These are phyloP conservation scores for Globisporangium camurandrum DNA, from an alignment of 352 stramenopile species.

Conservation along the genomic window DNA sequence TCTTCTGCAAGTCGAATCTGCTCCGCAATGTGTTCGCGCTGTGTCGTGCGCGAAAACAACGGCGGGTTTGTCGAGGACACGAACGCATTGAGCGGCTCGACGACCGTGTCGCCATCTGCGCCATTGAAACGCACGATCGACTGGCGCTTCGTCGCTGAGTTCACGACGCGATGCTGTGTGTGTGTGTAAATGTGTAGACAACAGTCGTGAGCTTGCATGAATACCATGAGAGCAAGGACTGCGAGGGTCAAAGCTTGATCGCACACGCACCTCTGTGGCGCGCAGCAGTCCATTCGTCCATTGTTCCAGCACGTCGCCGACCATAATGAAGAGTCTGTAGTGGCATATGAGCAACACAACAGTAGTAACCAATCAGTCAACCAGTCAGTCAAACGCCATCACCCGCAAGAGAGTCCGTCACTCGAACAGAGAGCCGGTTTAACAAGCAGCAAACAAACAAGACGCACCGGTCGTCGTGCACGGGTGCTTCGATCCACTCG, in stretches of 20 bases:
- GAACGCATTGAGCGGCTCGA: constrained; percentile 56
- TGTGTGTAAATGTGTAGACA: not conserved
- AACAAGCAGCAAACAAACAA: not conserved
- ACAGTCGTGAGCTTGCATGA: too few species aligned
- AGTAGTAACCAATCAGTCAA: too few species aligned
- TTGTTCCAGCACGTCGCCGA: constrained; percentile 75
- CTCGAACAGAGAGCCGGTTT: not conserved
- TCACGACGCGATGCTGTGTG: constrained; percentile 65
- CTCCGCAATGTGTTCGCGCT: constrained; percentile 50
- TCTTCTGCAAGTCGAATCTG: constrained; percentile 46
- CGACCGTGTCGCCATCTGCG: constrained; percentile 57
- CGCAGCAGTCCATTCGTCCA: constrained; percentile 73
- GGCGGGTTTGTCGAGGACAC: constrained; percentile 35
- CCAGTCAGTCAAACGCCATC: too few species aligned
- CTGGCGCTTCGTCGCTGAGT: constrained; percentile 64
- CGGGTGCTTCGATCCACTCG: constrained; percentile 62
- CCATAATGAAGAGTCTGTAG: constrained; percentile 68
- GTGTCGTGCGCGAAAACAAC: constrained; percentile 57
- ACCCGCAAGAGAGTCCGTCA: too few species aligned
- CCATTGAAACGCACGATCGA: constrained; percentile 83
- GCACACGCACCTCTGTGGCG: constrained; percentile 59
- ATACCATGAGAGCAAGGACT: too few species aligned
- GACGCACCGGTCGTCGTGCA: constrained; percentile 52
- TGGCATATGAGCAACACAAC: too few species aligned
- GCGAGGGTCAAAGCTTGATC: too few species aligned